Evolutionary conservation across 1,284 basidiomycete genomes (phyloP).

Genomic region (Taiwanofungus camphoratus): DNA sequence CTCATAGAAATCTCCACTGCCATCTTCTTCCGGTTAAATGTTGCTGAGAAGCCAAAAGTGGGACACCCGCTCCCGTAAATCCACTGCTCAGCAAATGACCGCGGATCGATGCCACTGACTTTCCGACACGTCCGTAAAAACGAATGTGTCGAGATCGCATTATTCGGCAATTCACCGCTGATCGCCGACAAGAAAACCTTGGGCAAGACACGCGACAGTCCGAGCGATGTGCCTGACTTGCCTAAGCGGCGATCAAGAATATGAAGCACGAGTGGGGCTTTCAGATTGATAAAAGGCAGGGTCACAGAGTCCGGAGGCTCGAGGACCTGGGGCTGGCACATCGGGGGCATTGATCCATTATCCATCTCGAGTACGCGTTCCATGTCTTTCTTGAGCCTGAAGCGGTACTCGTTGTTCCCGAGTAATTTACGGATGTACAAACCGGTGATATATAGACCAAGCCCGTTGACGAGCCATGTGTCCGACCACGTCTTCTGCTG

Average conservation of each 20-base stretch:
- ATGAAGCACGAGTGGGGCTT: conserved; percentile 91
- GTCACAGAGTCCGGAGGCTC: conserved; percentile 79
- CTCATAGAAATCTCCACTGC: conserved; percentile 93
- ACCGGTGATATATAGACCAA: conserved; percentile 87
- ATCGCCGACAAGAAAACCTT: conserved; percentile 94
- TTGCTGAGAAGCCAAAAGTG: conserved; percentile 82
- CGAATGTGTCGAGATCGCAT: conserved; percentile 83
- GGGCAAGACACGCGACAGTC: conserved; percentile 90
- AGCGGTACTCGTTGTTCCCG: conserved; percentile 97
- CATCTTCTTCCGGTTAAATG: conserved; percentile 98
- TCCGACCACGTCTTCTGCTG: conserved; percentile 94
- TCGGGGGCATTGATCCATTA: conserved; percentile 85
- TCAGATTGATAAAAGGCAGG: conserved; percentile 89
- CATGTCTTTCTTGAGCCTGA: conserved; percentile 94
- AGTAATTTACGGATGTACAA: conserved; percentile 85
- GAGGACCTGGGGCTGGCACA: conserved; percentile 83
- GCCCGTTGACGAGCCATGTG: conserved; percentile 92
- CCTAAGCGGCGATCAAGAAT: conserved; percentile 92
- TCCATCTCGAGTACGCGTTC: conserved; percentile 89
- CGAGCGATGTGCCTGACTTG: conserved; percentile 93
- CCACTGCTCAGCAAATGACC: conserved; percentile 96
- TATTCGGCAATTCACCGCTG: conserved; percentile 84
- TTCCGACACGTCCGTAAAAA: conserved; percentile 94
- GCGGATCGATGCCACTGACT: conserved; percentile 86
- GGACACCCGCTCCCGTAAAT: conserved; percentile 98